Percentiles rank a stretch among this genome's conserved stretches.
phyloP scores from a whole-genome alignment of 2,329 filamentous ascomycete genomes.

The Fonsecaea pedrosoi region DNA sequence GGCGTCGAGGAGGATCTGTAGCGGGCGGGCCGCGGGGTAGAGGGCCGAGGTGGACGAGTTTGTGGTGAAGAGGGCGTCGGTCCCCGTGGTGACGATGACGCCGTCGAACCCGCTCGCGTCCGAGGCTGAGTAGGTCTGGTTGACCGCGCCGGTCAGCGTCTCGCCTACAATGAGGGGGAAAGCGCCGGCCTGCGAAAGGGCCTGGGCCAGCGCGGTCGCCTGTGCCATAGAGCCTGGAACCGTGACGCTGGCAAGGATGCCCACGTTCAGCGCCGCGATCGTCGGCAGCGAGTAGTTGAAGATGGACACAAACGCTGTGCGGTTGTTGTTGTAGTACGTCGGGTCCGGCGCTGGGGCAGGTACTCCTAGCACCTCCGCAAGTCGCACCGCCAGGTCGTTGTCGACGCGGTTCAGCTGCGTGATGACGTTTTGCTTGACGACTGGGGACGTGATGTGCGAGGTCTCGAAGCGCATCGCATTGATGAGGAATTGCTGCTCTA shows the following conservation, averaged over 20 bases:
- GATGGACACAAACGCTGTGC: slow-evolving; percentile 5
- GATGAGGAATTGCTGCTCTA: slow-evolving; percentile 13
- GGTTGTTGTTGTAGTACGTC: slow-evolving; percentile 12
- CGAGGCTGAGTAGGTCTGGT: slow-evolving; percentile 7
- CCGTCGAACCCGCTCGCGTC: slow-evolving; percentile 14
- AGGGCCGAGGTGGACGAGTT: neutral
- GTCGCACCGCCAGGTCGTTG: slow-evolving; percentile 6
- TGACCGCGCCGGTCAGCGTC: neutral
- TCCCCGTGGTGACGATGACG: slow-evolving; percentile 6
- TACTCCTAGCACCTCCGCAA: neutral
- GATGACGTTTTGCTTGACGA: slow-evolving; percentile 13
- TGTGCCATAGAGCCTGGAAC: neutral
- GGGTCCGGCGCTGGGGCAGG: slow-evolving; percentile 4
- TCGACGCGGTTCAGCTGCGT: slow-evolving; percentile 10
- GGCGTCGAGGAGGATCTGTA: slow-evolving; percentile 9
- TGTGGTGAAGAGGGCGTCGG: slow-evolving; percentile 5
- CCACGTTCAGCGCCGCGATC: slow-evolving; percentile 10
- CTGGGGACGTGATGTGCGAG: slow-evolving; percentile 1
- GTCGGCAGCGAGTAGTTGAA: slow-evolving; percentile 17
- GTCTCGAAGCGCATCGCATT: slow-evolving; percentile 17
- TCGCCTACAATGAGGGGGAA: slow-evolving; percentile 2
- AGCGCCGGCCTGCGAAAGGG: neutral
- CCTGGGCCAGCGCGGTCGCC: neutral
- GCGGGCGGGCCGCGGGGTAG: slow-evolving; percentile 5
- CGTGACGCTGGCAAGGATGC: slow-evolving; percentile 2